Evolutionary conservation across 2,329 filamentous ascomycete species (phyloP).

Genomic region (Aspergillus arachidicola): DNA sequence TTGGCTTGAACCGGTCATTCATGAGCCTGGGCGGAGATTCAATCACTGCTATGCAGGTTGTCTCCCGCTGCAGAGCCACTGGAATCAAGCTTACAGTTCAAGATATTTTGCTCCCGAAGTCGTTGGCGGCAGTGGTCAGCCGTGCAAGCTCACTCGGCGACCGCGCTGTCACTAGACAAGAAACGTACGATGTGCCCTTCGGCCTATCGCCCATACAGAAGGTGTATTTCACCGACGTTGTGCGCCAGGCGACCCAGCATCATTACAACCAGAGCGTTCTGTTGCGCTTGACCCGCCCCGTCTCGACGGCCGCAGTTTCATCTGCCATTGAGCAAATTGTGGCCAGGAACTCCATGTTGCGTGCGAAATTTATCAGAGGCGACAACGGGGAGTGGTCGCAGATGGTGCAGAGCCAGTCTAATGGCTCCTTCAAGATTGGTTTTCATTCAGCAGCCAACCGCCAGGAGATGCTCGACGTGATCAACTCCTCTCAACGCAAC

Average conservation of each 20-base stretch:
- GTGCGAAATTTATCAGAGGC: slow-evolving; percentile 11
- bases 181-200: not conserved
- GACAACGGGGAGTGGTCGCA: slow-evolving; percentile 3
- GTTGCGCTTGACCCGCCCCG: slow-evolving; percentile 1
- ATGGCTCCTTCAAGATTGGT: not conserved
- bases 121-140: not conserved
- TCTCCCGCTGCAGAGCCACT: not conserved
- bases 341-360: slow-evolving; percentile 15
- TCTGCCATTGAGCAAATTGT: slow-evolving; percentile 7
- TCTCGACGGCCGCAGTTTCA: not conserved
- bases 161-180: not conserved
- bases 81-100: not conserved
- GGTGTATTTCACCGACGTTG: slow-evolving; percentile 12
- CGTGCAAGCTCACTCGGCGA: not conserved
- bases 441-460: not conserved
- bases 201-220: slow-evolving; percentile 17
- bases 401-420: not conserved
- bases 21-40: not conserved
- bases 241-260: slow-evolving; percentile 14
- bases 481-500: not conserved
- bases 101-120: not conserved
- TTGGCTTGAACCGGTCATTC: not conserved
- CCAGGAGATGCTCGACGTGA: not conserved
- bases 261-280: slow-evolving; percentile 9
- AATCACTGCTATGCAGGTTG: not conserved